These are phyloP conservation scores for Nelumbo lutea DNA, from an alignment of 164 flowering plant genomes.

Conservation along the genomic window DNA sequence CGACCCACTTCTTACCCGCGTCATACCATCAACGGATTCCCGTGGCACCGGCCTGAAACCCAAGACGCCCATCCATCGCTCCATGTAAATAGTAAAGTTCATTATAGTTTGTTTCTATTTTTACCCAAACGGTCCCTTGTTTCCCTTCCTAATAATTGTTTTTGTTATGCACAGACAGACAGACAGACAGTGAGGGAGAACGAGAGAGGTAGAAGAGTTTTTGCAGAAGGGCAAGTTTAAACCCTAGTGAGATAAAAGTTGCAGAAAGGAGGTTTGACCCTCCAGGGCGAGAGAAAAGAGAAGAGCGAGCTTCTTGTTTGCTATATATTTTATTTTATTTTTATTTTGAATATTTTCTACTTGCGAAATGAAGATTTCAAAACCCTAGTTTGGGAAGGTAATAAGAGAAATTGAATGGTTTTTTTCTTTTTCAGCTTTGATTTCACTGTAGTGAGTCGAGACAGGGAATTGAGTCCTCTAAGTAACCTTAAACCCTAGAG, in stretches of 20 bases:
- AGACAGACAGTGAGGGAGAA: too few species aligned
- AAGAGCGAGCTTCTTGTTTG: not conserved
- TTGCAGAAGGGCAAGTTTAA: not conserved
- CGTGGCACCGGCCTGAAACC: too few species aligned
- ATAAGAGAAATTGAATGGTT: not conserved
- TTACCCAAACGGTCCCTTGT: too few species aligned
- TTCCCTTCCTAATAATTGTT: too few species aligned
- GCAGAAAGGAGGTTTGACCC: not conserved
- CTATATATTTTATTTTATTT: not conserved
- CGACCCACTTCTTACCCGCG: too few species aligned
- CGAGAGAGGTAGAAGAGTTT: too few species aligned
- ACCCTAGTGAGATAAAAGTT: not conserved
- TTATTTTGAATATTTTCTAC: not conserved
- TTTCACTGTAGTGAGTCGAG: not conserved
- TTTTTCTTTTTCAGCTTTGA: not conserved
- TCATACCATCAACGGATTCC: too few species aligned
- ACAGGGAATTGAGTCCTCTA: not conserved
- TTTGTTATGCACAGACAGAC: too few species aligned
- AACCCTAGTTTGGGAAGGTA: not conserved
- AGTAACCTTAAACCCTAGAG: slow-evolving; percentile 7
- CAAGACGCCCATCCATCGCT: too few species aligned
- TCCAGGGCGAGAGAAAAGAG: not conserved
- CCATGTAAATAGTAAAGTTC: too few species aligned
- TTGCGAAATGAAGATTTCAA: not conserved
- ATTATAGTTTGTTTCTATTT: too few species aligned